These are phyloP conservation scores for Linderina pennispora DNA, from an alignment of 192 early-diverging fungal species.

Conservation along the genomic window DNA sequence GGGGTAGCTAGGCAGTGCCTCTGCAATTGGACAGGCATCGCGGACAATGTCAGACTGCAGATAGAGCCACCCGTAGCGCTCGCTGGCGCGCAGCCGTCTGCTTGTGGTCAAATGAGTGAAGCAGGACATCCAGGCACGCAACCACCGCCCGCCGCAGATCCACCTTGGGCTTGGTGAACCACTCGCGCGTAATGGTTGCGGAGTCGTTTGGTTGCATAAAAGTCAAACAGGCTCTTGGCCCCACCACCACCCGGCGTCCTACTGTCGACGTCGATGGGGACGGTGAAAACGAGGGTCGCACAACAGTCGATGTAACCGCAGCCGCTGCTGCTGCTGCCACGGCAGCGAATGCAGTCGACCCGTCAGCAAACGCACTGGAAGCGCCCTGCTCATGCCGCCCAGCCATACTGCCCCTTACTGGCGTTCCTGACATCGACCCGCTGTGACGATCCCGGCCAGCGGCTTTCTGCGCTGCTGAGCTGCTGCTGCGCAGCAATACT, in stretches of 20 bases:
- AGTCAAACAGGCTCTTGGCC: too few species aligned
- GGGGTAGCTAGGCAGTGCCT: slow-evolving; percentile 38
- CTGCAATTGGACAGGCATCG: slow-evolving; percentile 27
- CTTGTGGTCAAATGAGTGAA: slow-evolving; percentile 12
- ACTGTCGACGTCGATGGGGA: too few species aligned
- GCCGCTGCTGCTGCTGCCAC: slow-evolving; percentile 27
- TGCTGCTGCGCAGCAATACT: slow-evolving; percentile 36
- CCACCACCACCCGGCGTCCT: too few species aligned
- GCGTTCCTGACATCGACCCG: slow-evolving; percentile 4
- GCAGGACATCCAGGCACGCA: slow-evolving; percentile 26
- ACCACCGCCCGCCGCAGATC: slow-evolving; percentile 15
- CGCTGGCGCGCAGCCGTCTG: too few species aligned
- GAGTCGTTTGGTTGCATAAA: too few species aligned
- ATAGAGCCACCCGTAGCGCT: slow-evolving; percentile 27
- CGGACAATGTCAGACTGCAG: slow-evolving; percentile 37
- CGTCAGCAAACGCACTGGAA: slow-evolving; percentile 27
- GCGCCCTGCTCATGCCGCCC: slow-evolving; percentile 14
- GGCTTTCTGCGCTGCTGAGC: slow-evolving; percentile 7
- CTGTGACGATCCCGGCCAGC: neutral
- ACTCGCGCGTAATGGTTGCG: slow-evolving; percentile 7
- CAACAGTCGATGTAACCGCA: slow-evolving; percentile 4
- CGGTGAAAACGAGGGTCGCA: too few species aligned
- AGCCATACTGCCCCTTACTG: neutral
- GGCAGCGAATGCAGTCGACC: slow-evolving; percentile 35
- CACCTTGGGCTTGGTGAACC: slow-evolving; percentile 11